Evolutionary conservation across 1,139 yeast genomes (phyloP).

Genomic region (Kazachstania sp.): DNA sequence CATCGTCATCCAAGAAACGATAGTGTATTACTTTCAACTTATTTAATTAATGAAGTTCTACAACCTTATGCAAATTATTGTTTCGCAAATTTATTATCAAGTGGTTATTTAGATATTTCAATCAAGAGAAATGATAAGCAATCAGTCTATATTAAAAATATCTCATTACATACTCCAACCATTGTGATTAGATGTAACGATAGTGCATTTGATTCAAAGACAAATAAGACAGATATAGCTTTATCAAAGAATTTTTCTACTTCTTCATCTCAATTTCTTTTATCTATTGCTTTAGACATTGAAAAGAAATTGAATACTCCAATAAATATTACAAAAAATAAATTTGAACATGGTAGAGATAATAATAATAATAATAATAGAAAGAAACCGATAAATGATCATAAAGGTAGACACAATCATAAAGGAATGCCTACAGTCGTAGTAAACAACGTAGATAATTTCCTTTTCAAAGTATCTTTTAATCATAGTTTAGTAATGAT

Average conservation of each 20-base stretch:
- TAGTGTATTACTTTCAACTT: conserved; percentile 7
- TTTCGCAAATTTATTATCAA: conserved; percentile 11
- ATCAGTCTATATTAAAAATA: conserved; percentile 4
- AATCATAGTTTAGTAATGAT: conserved; percentile 17
- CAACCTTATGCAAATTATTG: conserved; percentile 11
- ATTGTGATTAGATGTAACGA: conserved; percentile 13
- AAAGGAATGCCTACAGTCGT: background rate
- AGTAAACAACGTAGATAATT: conserved; percentile 5
- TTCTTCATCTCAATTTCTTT: background rate
- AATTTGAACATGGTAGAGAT: background rate
- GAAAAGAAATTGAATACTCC: background rate
- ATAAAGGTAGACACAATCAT: background rate
- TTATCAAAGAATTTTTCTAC: background rate
- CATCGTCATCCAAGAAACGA: background rate
- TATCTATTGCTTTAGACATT: background rate
- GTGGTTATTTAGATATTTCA: conserved; percentile 11
- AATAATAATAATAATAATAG: no score
- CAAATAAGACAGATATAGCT: background rate
- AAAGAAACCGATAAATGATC: no score
- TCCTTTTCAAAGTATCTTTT: conserved; percentile 18
- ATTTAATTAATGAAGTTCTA: conserved; percentile 8
- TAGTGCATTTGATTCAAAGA: background rate
- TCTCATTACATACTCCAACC: conserved; percentile 12
- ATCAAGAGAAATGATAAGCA: background rate
- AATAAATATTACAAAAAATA: background rate